Percentiles rank a stretch among this genome's conserved stretches.
phyloP scores from a whole-genome alignment of 352 stramenopile species.

The Phytopythium montanum region DNA sequence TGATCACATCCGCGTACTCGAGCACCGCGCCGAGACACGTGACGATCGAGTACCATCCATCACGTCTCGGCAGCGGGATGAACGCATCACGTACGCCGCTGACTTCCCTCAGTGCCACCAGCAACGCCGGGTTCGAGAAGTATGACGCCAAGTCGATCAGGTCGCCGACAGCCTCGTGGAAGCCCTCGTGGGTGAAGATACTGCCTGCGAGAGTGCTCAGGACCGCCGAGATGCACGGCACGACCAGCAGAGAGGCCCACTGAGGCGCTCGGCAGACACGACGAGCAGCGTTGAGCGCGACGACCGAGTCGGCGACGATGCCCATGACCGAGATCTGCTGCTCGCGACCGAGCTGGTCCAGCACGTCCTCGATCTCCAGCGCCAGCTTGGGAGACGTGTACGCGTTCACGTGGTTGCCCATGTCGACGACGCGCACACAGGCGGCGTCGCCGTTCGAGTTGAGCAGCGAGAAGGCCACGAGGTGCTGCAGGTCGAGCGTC shows the following conservation, averaged over 20 bases:
- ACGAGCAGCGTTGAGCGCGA: constrained; percentile 52
- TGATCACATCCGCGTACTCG: constrained; percentile 53
- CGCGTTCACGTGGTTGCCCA: constrained; percentile 23
- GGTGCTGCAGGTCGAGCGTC: constrained; percentile 54
- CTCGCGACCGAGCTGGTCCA: constrained; percentile 34
- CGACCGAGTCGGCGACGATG: constrained; percentile 65
- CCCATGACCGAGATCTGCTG: constrained; percentile 69
- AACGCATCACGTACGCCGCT: constrained; percentile 34
- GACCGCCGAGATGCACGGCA: constrained; percentile 59
- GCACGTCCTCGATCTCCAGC: constrained; percentile 52
- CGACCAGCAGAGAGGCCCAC: constrained; percentile 51
- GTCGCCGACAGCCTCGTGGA: constrained; percentile 41
- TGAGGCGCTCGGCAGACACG: constrained; percentile 34
- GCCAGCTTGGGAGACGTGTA: constrained; percentile 30
- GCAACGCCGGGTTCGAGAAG: constrained; percentile 49
- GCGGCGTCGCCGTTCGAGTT: constrained; percentile 78
- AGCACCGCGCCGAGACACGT: constrained; percentile 41
- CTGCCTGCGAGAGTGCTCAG: constrained; percentile 51
- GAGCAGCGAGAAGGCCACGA: constrained; percentile 73
- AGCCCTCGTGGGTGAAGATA: constrained; percentile 51
- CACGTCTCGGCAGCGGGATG: constrained; percentile 49
- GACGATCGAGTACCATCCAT: constrained; percentile 68
- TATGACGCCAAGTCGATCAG: constrained; percentile 65
- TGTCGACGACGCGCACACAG: constrained; percentile 59
- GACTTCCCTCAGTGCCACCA: constrained; percentile 27